These are phyloP conservation scores for Petunia axillaris DNA, from an alignment of 257 asterid species.

Conservation along the genomic window DNA sequence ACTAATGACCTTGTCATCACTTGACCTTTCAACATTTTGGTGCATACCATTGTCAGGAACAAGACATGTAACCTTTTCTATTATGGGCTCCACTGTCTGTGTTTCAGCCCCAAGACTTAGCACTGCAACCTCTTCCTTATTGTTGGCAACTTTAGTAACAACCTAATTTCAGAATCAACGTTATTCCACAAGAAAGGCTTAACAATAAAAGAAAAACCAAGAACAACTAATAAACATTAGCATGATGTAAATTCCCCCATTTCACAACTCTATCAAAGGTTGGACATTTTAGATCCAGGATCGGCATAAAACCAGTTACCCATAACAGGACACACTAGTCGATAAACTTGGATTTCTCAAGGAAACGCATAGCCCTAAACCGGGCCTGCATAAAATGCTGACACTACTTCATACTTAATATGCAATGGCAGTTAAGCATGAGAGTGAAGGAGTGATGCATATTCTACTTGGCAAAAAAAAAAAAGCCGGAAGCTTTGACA, in stretches of 20 bases:
- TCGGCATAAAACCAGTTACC: background rate
- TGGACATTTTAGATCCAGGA: background rate
- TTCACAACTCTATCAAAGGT: background rate
- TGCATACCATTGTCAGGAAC: conserved; percentile 40
- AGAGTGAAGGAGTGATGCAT: background rate
- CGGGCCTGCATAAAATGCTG: background rate
- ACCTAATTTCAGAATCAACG: conserved; percentile 43
- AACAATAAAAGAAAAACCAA: conserved; percentile 3
- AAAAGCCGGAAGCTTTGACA: background rate
- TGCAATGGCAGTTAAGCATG: background rate
- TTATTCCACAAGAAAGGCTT: conserved; percentile 9
- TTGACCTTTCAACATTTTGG: conserved; percentile 40
- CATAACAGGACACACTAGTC: background rate
- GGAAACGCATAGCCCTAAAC: background rate
- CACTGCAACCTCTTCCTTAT: conserved; percentile 40
- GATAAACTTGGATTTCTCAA: background rate
- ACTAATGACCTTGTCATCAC: conserved; percentile 40
- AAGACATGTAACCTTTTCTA: conserved; percentile 38
- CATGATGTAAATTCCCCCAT: background rate
- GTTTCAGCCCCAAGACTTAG: conserved; percentile 43
- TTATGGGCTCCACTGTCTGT: conserved; percentile 43
- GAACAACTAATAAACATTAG: conserved; percentile 16
- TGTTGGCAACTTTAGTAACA: conserved; percentile 40
- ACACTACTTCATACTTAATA: background rate
- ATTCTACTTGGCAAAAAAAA: background rate